Conservation (phyloP, 495 filamentous ascomycete genomes). For the Letharia lupina region DNA sequence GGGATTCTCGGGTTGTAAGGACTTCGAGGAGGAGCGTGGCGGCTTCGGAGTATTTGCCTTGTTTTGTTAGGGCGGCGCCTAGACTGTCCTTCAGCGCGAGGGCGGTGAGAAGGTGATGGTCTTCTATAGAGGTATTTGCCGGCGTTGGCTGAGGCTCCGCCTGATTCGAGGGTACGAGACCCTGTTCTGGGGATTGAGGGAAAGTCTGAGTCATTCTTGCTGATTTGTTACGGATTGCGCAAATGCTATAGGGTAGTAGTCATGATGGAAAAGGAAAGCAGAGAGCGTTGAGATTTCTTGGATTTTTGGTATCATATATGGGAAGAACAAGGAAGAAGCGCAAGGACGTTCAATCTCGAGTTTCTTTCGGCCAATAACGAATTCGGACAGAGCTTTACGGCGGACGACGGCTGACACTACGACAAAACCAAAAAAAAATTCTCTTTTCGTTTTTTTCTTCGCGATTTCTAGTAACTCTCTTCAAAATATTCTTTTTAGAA, state of each 20-base stretch:
- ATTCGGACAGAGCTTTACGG: too few species aligned
- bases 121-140: neutral
- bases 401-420: too few species aligned
- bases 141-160: neutral
- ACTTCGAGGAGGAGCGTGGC: conserved; percentile 1
- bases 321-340: neutral
- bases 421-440: too few species aligned
- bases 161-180: neutral
- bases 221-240: neutral
- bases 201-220: neutral
- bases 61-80: conserved; percentile 3
- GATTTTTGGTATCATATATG: neutral
- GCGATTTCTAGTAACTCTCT: too few species aligned
- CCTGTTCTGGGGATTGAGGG: neutral
- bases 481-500: too few species aligned
- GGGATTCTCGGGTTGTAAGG: neutral
- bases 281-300: neutral
- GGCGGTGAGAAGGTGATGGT: neutral
- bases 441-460: too few species aligned
- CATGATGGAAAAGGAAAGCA: neutral
- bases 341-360: neutral
- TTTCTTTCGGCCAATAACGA: neutral
- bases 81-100: conserved; percentile 2
- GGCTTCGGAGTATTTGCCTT: conserved; percentile 3
- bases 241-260: neutral